These are phyloP conservation scores for Taphrina communis DNA, from an alignment of 1,139 yeast genomes.

Conservation along the genomic window DNA sequence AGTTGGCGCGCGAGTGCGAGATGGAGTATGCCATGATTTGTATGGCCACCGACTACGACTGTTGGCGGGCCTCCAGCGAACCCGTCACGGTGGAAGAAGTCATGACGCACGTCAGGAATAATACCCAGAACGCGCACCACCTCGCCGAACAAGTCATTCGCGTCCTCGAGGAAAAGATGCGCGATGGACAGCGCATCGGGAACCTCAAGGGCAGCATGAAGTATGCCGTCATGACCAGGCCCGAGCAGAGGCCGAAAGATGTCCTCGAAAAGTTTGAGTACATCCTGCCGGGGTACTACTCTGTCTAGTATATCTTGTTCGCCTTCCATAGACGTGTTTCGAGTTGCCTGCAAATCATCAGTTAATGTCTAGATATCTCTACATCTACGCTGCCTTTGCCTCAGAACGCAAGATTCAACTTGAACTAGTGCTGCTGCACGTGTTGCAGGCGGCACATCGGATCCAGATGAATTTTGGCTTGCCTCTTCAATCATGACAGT, in stretches of 20 bases:
- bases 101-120: slow-evolving; percentile 85
- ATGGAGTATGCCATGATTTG: slow-evolving; percentile 96
- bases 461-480: slow-evolving; percentile 1
- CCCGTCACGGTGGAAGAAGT: slow-evolving; percentile 97
- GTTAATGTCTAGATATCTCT: too few relatives aligned
- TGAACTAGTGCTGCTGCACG: too few relatives aligned
- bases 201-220: slow-evolving; percentile 74
- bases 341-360: too few relatives aligned
- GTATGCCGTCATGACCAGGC: slow-evolving; percentile 77
- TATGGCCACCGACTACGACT: slow-evolving; percentile 98
- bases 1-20: slow-evolving; percentile 96
- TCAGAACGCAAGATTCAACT: too few relatives aligned
- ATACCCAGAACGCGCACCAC: slow-evolving; percentile 81
- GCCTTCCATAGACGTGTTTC: neutral
- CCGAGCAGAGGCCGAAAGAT: slow-evolving; percentile 75
- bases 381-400: too few relatives aligned
- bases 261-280: slow-evolving; percentile 79
- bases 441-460: too few relatives aligned
- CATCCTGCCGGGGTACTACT: slow-evolving; percentile 85
- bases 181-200: slow-evolving; percentile 32
- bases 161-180: slow-evolving; percentile 68
- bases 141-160: slow-evolving; percentile 61
- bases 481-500: neutral
- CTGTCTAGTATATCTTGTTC: neutral
- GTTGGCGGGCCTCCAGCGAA: slow-evolving; percentile 94